Evolutionary conservation across 2,329 filamentous ascomycete genomes (phyloP).

Genomic region (Penicillium sp.): DNA sequence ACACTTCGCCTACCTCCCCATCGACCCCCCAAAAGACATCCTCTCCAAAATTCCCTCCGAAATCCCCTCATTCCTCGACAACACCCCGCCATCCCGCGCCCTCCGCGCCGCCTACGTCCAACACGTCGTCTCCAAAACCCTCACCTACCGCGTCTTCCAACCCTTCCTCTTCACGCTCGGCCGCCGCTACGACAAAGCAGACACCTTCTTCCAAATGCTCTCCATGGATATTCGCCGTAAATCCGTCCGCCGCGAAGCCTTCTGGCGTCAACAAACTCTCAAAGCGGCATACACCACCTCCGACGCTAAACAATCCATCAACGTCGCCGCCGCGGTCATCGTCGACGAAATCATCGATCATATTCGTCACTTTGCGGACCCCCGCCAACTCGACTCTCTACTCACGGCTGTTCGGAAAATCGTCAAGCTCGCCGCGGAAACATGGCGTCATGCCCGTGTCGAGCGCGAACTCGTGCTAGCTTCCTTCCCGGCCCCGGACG

Average conservation of each 20-base stretch:
- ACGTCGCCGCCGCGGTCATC: slow-evolving; percentile 60
- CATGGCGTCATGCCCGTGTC: slow-evolving; percentile 63
- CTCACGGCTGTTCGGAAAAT: slow-evolving; percentile 59
- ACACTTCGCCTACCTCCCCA: slow-evolving; percentile 59
- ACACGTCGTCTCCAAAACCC: slow-evolving; percentile 62
- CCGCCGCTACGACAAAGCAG: slow-evolving; percentile 61
- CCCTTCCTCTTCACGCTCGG: slow-evolving; percentile 64
- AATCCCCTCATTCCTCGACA: slow-evolving; percentile 61
- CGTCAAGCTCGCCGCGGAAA: slow-evolving; percentile 64
- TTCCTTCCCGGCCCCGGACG: slow-evolving; percentile 53
- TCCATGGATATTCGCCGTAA: slow-evolving; percentile 63
- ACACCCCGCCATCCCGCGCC: slow-evolving; percentile 58
- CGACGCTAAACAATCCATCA: slow-evolving; percentile 63
- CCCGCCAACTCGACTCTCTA: slow-evolving; percentile 58
- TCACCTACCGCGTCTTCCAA: slow-evolving; percentile 63
- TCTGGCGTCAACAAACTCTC: slow-evolving; percentile 64
- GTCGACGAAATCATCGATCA: slow-evolving; percentile 63
- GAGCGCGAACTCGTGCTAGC: slow-evolving; percentile 63
- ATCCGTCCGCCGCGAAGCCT: slow-evolving; percentile 61
- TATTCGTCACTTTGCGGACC: slow-evolving; percentile 60
- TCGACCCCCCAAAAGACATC: slow-evolving; percentile 57
- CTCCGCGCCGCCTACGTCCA: slow-evolving; percentile 61
- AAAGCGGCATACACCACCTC: slow-evolving; percentile 63
- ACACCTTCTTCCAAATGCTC: slow-evolving; percentile 61
- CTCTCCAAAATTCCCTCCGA: slow-evolving; percentile 58